These are phyloP conservation scores for Thuidium tamariscinum DNA, from an alignment of 225 moss, liverwort and hornwort species.

Conservation along the genomic window DNA sequence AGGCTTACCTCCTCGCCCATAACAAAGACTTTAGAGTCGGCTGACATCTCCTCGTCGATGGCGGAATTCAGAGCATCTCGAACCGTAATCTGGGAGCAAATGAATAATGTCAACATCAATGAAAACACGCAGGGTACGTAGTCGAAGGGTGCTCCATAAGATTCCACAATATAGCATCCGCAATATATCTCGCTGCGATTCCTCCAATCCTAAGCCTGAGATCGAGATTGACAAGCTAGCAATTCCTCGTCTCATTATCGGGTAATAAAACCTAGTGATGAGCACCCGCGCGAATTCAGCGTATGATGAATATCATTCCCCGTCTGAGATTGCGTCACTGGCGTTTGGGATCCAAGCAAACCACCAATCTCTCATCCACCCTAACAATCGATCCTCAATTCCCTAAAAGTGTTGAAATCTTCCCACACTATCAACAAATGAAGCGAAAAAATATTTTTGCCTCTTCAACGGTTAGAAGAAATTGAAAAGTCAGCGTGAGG, in stretches of 20 bases:
- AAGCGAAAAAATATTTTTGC: neutral
- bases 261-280: neutral
- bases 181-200: neutral
- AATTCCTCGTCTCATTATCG: neutral
- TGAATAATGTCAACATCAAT: neutral
- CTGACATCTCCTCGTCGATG: constrained; percentile 54
- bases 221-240: neutral
- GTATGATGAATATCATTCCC: neutral
- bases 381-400: neutral
- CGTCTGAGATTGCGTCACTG: neutral
- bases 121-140: neutral
- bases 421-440: neutral
- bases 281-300: neutral
- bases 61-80: constrained; percentile 47
- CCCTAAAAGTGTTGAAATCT: neutral
- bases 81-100: constrained; percentile 32
- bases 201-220: neutral
- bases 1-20: constrained; percentile 46
- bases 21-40: constrained; percentile 44
- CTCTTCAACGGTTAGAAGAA: no score
- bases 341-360: neutral
- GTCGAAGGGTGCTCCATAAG: neutral
- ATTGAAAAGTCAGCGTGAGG: neutral
- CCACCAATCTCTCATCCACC: neutral
- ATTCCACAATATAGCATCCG: neutral